Percentiles rank a stretch among this genome's conserved stretches.
Evolutionary conservation across 2,329 filamentous ascomycete genomes (phyloP).

Genomic region (Rhynchosporium agropyri): DNA sequence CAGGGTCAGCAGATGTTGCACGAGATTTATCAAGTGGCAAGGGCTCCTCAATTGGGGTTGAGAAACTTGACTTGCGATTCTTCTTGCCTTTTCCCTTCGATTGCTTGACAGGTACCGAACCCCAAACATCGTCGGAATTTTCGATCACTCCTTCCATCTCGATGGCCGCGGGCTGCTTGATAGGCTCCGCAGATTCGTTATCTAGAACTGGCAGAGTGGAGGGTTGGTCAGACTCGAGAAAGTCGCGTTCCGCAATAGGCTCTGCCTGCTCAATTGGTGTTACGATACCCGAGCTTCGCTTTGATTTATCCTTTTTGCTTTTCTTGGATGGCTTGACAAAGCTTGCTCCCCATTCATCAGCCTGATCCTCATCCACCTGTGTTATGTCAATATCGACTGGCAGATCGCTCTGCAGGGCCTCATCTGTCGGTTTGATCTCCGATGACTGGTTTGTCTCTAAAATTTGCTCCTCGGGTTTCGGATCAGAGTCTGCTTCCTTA

Average conservation of each 20-base stretch:
- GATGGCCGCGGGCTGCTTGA: neutral
- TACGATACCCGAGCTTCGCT: conserved; percentile 4
- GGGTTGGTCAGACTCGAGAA: neutral
- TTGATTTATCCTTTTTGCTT: conserved; percentile 13
- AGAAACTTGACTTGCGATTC: conserved; percentile 11
- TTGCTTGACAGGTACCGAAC: conserved; percentile 11
- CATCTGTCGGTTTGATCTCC: neutral
- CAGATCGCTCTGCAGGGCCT: neutral
- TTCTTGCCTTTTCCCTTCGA: conserved; percentile 9
- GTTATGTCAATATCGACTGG: neutral
- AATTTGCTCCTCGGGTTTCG: neutral
- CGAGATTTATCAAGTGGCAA: neutral
- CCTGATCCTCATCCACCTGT: conserved; percentile 18
- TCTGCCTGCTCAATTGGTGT: conserved; percentile 12
- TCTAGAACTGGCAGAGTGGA: neutral
- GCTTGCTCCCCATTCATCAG: conserved; percentile 25
- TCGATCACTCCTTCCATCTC: neutral
- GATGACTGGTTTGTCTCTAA: neutral
- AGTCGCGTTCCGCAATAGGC: neutral
- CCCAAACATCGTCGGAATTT: conserved; percentile 17
- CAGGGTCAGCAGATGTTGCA: neutral
- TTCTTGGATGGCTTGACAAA: conserved; percentile 11
- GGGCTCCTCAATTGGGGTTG: conserved; percentile 10
- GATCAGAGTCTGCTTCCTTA: neutral
- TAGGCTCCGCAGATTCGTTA: neutral